Percentiles rank a stretch among this genome's conserved stretches.
Conservation (phyloP, 2,329 filamentous ascomycete species). For the Hymenoscyphus repandus region DNA sequence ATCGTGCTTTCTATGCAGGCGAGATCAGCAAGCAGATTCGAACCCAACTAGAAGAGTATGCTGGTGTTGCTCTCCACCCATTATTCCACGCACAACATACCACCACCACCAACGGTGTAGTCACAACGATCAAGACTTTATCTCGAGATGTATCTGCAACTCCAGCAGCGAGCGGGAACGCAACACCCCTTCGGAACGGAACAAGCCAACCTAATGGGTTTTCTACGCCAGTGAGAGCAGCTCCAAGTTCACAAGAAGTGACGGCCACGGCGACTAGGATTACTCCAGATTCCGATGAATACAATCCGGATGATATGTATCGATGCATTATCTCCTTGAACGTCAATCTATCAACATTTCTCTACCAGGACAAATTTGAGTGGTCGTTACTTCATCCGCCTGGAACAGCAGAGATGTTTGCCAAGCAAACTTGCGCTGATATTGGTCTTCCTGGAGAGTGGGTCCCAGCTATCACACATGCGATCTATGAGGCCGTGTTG, state of each 20-base stretch:
- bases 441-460: slow-evolving; percentile 86
- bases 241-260: slow-evolving; percentile 43
- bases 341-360: slow-evolving; percentile 82
- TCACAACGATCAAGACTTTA: slow-evolving; percentile 29
- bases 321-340: slow-evolving; percentile 87
- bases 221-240: slow-evolving; percentile 44
- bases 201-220: slow-evolving; percentile 35
- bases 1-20: slow-evolving; percentile 60
- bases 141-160: slow-evolving; percentile 38
- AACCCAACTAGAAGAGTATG: slow-evolving; percentile 92
- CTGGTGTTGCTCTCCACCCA: slow-evolving; percentile 87
- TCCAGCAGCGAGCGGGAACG: slow-evolving; percentile 44
- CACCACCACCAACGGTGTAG: slow-evolving; percentile 28
- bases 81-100: slow-evolving; percentile 65
- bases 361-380: slow-evolving; percentile 97
- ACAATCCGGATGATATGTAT: slow-evolving; percentile 91
- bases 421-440: slow-evolving; percentile 87
- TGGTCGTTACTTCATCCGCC: slow-evolving; percentile 93
- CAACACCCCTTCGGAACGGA: slow-evolving; percentile 52
- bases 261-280: slow-evolving; percentile 66
- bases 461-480: slow-evolving; percentile 89
- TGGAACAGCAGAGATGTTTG: slow-evolving; percentile 87
- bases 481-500: slow-evolving; percentile 91
- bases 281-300: slow-evolving; percentile 61
- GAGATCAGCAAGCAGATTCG: slow-evolving; percentile 93